Base-by-base conservation (phyloP, 2,329 filamentous ascomycete species). In the Fusarium continuum region DNA sequence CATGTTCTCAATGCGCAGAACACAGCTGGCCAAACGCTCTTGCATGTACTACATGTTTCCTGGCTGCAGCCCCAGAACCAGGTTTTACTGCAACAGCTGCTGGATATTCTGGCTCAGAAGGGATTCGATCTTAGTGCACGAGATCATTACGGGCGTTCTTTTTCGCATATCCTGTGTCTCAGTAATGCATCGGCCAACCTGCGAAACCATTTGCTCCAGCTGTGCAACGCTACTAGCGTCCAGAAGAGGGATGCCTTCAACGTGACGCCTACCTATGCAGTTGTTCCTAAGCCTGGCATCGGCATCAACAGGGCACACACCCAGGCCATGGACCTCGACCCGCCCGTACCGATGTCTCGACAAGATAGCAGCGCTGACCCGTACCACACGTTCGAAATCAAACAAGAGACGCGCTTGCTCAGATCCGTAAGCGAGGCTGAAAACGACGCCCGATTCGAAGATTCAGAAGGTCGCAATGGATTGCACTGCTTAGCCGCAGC, bases 401-500 rank as follows among this genome's bases (percentile, higher is more conserved):
- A 45, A 1, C 45, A 54, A 11, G 60, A 74, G 23, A 59, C 66
- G 8, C 61, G 50, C 14, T 55, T 74, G 11, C 35, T 78, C 5
- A 36, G 60, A 10, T 62, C 64, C 6, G 59, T 74, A 5, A 46
- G 45, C 1, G 20, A 28, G 6, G 72, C 72, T 1, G 38, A 40
- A 1, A 6, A 31, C 1, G 44, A 71, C 4, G 72, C 72, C 0
- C 19, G 10, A 0, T 28, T 63, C 2, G 72, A 77, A 35, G 71
- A 76, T 39, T 29, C 76, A 35, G 70, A 79, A 6, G 84, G 85
- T 6, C 80, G 83, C 19, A 87, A 87, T 57, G 84, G 80, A 8
- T 75, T 87, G 14, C 85, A 87, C 63, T 85, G 83, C 58, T 79
- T 87, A n/a, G 84, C 84, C 3, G 79, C 82, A 56, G 83, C 81